Base-by-base conservation (phyloP, 148 eudicot species). In the Vaccinium darrowii region DNA sequence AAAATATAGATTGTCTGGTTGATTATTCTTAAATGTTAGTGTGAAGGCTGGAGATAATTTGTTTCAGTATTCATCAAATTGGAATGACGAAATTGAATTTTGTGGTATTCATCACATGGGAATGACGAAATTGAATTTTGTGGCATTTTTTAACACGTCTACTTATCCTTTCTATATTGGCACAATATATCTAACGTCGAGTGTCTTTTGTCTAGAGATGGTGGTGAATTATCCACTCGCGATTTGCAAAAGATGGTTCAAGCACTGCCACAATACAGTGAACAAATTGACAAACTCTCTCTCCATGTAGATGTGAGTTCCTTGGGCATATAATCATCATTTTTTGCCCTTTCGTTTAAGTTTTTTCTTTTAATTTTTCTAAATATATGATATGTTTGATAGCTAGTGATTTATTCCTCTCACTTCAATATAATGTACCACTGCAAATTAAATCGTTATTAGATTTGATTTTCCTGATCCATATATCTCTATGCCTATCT, bases 211-310 rank as follows among this genome's bases (percentile, higher is more conserved):
- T 47, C 67, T 85, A 95, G 99, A 90, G 93, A 90, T 84, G 92
- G 94, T 81, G 93, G 91, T 86, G 93, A 90, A 57, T 83, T 96
- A 85, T 96, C 99, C 36, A 94, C 98, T 67, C 94, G 97, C 50
- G 99, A 96, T 85, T 90, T 96, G 94, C 98, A 96, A 86, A 94
- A 87, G 92, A 92, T 96, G 94, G 98, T 93, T 79, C 98, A 92
- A 90, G 93, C 99, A 83, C 90, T 96, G 89, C 99, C 98, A 67
- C 99, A 96, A 79, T 96, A 94, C 77, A 94, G 98, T 83, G 99
- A 96, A 83, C 98, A 94, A 88, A 94, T 96, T 80, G 98, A 93
- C 75, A 96, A 93, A 89, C 94, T 96, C 56, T 96, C 99, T 58
- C 92, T 94, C 79, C 99, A 96, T 88, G 95, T 96, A 65, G 98